These are phyloP conservation scores for Chalciporus pseudorubinellus DNA, from an alignment of 768 basidiomycete genomes.

Conservation along the genomic window DNA sequence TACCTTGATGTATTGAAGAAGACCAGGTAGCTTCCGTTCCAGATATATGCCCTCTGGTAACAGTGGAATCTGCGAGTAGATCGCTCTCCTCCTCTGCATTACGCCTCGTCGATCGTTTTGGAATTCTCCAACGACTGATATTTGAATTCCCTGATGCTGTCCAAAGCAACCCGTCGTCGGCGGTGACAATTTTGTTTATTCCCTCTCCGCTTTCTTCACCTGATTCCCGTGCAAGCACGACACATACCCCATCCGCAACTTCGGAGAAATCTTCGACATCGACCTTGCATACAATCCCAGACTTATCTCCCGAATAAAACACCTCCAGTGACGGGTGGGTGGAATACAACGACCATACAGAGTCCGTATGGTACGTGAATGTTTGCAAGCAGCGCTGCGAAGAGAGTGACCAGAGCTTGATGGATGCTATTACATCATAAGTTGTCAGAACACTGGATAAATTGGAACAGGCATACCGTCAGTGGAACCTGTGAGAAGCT, in stretches of 20 bases:
- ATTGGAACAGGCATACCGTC: constrained; percentile 45
- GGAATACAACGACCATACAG: constrained; percentile 91
- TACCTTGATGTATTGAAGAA: constrained; percentile 21
- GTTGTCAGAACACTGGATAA: constrained; percentile 8
- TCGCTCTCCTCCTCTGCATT: constrained; percentile 13
- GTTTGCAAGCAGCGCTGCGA: constrained; percentile 92
- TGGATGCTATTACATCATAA: constrained; percentile 49
- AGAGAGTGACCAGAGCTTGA: constrained; percentile 92
- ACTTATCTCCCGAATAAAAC: constrained; percentile 94
- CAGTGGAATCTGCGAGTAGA: constrained; percentile 10
- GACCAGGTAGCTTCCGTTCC: constrained; percentile 20
- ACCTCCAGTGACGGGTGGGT: constrained; percentile 80
- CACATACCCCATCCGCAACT: constrained; percentile 85
- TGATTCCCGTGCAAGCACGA: constrained; percentile 74
- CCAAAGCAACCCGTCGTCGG: constrained; percentile 87
- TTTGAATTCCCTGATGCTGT: constrained; percentile 82
- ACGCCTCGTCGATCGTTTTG: constrained; percentile 35
- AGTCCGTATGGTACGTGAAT: constrained; percentile 92
- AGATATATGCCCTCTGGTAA: constrained; percentile 10
- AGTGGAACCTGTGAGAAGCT: constrained; percentile 84
- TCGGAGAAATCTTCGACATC: constrained; percentile 83
- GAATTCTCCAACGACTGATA: constrained; percentile 80
- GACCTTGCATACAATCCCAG: constrained; percentile 87
- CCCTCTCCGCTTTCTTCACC: constrained; percentile 51
- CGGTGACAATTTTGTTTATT: constrained; percentile 77